A percentile compares a stretch with the other conserved stretches of the same genome.
These are phyloP conservation scores for Candida berthetii DNA, from an alignment of 805 yeast species.

Conservation along the genomic window DNA sequence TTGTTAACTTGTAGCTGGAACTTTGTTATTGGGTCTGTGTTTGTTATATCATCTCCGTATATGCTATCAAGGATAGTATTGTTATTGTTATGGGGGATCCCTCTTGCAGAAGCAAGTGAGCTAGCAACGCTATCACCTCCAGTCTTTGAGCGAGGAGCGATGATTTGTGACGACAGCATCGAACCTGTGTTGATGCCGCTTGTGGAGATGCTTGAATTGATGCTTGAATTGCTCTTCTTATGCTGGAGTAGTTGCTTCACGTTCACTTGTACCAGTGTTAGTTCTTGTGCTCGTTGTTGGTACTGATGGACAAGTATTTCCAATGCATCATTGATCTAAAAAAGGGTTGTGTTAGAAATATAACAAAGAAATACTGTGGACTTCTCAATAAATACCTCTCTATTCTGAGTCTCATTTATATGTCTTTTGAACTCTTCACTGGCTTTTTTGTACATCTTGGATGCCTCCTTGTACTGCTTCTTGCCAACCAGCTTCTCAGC, in stretches of 20 bases:
- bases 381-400: constrained; percentile 17
- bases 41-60: constrained; percentile 1
- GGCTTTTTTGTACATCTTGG: constrained; percentile 30
- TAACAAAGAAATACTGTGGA: no score
- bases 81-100: not conserved
- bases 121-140: not conserved
- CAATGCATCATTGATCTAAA: constrained; percentile 20
- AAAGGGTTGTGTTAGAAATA: no score
- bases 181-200: not conserved
- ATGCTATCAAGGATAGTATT: no score
- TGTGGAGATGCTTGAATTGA: no score
- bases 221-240: no score
- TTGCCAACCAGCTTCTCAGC: constrained; percentile 44
- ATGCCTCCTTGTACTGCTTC: constrained; percentile 36
- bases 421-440: constrained; percentile 25
- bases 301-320: constrained; percentile 23
- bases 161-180: not conserved
- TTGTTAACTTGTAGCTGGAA: constrained; percentile 16
- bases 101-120: constrained; percentile 10
- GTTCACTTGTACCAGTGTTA: constrained; percentile 9
- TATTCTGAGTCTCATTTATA: constrained; percentile 13
- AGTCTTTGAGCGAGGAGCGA: not conserved
- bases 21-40: constrained; percentile 12
- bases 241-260: not conserved
- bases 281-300: constrained; percentile 22